Evolutionary conservation across 345 rosid species (phyloP), one percentile per base, ranked within the genome.

Genomic region (Pistacia integerrima): DNA sequence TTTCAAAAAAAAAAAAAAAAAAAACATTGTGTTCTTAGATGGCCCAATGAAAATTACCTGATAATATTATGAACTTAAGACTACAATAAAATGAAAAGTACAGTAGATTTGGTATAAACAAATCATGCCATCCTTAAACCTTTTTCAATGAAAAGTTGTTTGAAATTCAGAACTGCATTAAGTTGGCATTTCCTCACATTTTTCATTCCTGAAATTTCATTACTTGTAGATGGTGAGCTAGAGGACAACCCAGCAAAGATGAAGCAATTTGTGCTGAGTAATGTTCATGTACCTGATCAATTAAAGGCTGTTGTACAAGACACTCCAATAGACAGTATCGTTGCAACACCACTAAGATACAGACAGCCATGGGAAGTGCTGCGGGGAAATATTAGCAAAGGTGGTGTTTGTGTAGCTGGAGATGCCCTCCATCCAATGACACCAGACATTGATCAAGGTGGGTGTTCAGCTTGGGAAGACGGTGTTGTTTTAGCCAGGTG

Each of bases 341-440:
- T 56, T 18, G 22, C 64, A 71, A 77, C 88, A 22, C 83, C 70
- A 12, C 70, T 87, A 54, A 78, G 80, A 55, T 85, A 73, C 57
- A 22, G 93, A 69, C 81, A 76, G 8, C 93, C 97, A 3, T 87
- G 91, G 94, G 89, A 87, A 72, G 56, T 92, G 68, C 14, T 90
- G 3, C 84, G 88, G 89, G 74, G 87, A 80, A 84, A 85, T 75
- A 87, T 88, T 20, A 82, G 92, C 75, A 88, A 84, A 52, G 89
- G 86, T 61, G 88, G 85, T 56, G 85, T 85, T 2, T 90, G 92
- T 65, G 88, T 89, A 14, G 92, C 90, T 8, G 94, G 93, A 54
- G 93, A 92, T 77, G 93, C 94, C 12, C 85, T 88, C 38, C 94
- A 92, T 74, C 90, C 93, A 13, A 92, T 92, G 92, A 90, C 92